phyloP scores from a whole-genome alignment of 768 basidiomycete species.

The Russula virescens region DNA sequence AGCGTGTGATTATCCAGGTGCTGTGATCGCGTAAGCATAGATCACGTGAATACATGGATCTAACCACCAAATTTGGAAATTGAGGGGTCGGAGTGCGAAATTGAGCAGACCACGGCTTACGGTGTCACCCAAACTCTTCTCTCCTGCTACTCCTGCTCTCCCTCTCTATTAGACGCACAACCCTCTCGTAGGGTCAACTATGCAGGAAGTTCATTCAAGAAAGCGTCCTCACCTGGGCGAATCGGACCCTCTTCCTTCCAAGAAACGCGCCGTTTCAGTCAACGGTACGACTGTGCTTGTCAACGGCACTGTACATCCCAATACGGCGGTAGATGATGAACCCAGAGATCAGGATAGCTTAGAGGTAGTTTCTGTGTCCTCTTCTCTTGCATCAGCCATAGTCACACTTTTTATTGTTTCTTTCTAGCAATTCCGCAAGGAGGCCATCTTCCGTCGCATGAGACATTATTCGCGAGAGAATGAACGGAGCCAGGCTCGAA shows the following conservation, averaged over 20 bases:
- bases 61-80: neutral
- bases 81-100: conserved; percentile 18
- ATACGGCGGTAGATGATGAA: conserved; percentile 24
- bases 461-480: conserved; percentile 73
- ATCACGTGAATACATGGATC: neutral
- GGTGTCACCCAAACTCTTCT: neutral
- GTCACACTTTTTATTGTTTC: neutral
- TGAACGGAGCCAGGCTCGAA: conserved; percentile 54
- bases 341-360: conserved; percentile 41
- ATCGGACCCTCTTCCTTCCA: conserved; percentile 24
- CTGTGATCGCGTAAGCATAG: neutral
- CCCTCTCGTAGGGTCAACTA: neutral
- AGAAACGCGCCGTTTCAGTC: conserved; percentile 29
- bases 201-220: conserved; percentile 23
- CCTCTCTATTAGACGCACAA: neutral
- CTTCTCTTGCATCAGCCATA: conserved; percentile 14
- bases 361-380: conserved; percentile 45
- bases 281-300: conserved; percentile 25
- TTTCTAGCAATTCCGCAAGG: conserved; percentile 72
- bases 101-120: neutral
- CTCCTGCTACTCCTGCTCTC: neutral
- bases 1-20: conserved; percentile 31
- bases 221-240: conserved; percentile 26
- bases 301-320: conserved; percentile 25
- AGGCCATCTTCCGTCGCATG: conserved; percentile 82